Percentiles rank a stretch among this genome's conserved stretches.
phyloP scores from a whole-genome alignment of 768 basidiomycete genomes.

The Podaxis rugospora region DNA sequence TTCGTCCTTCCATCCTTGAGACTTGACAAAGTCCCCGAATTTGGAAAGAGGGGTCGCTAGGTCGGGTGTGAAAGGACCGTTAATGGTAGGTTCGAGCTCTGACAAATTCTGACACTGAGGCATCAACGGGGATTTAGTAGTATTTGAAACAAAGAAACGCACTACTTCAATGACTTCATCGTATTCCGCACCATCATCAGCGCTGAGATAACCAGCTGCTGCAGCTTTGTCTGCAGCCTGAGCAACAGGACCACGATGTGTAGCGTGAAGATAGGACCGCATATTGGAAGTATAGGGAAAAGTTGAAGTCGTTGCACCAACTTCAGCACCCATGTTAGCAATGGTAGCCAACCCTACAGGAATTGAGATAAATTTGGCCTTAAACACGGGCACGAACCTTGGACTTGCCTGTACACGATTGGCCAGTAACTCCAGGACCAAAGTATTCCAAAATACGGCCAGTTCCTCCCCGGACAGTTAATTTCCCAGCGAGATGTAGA shows the following conservation, averaged over 20 bases:
- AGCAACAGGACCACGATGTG: slow-evolving; percentile 83
- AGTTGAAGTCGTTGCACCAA: slow-evolving; percentile 98
- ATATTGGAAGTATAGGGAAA: slow-evolving; percentile 94
- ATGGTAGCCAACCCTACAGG: slow-evolving; percentile 81
- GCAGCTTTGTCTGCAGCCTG: slow-evolving; percentile 84
- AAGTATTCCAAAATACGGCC: slow-evolving; percentile 96
- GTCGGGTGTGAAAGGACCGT: slow-evolving; percentile 98
- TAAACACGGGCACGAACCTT: neutral
- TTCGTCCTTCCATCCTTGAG: slow-evolving; percentile 92
- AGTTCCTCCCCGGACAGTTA: slow-evolving; percentile 94
- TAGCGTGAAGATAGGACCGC: slow-evolving; percentile 86
- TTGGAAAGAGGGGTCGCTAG: slow-evolving; percentile 89
- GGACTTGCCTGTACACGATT: slow-evolving; percentile 84
- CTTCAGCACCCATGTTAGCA: slow-evolving; percentile 99
- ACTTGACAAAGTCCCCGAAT: slow-evolving; percentile 74
- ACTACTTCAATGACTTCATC: slow-evolving; percentile 95
- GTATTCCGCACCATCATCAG: slow-evolving; percentile 89
- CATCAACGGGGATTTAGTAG: slow-evolving; percentile 3
- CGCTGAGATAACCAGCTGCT: slow-evolving; percentile 65
- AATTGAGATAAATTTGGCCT: neutral
- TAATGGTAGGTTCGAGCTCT: slow-evolving; percentile 86
- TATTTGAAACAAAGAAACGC: slow-evolving; percentile 21
- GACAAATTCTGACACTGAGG: slow-evolving; percentile 67
- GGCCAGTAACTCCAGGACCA: slow-evolving; percentile 82
- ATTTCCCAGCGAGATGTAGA: slow-evolving; percentile 86